Evolutionary conservation across 768 basidiomycete genomes (phyloP), one percentile per base, ranked within the genome.

Genomic region (Auriscalpium vulgare): DNA sequence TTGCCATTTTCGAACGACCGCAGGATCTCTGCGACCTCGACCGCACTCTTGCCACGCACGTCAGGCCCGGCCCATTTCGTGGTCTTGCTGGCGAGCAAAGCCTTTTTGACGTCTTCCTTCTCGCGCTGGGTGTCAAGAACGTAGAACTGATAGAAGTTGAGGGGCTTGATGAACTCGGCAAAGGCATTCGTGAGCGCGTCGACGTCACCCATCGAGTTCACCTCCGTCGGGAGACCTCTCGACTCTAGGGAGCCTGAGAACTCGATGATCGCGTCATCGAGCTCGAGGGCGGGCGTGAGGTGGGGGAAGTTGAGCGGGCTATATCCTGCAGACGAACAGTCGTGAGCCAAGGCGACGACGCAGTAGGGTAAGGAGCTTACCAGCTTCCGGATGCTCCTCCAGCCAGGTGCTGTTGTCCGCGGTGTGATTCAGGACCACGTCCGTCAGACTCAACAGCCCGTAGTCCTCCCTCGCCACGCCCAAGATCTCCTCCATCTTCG

Each of bases 351-450:
- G 21, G 21, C 14, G 11, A 44, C 40, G 35, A 51, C 1, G 21
- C 48, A 38, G 23, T 5, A 23, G 35, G 59, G 46, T 23, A n/a
- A 14, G 8, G 38, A 48, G 68, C 82, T 58, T 59, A 87, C 94
- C 95, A 56, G 95, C 91, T 78, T 99, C 97, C 1, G 97, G 97
- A 68, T 99, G 97, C 7, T 95, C 83, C 19, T 83, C 67, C 23
- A 99, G 77, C 95, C 95, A 99, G 16, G 84, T 76, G 60, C 87
- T 93, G 67, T 98, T 92, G 67, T 91, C 89, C 8, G 97, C 92
- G 13, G 97, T 98, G 66, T 99, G 97, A 68, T 99, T 99, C 55
- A 97, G 80, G 5, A 99, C 97, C 51, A 99, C 89, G 67, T 99
- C 97, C 1, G 91, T 98, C 64, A 98, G 68, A 63, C 85, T 89